Base-by-base conservation (phyloP, 257 asterid species). In the Eustoma russellianum region DNA sequence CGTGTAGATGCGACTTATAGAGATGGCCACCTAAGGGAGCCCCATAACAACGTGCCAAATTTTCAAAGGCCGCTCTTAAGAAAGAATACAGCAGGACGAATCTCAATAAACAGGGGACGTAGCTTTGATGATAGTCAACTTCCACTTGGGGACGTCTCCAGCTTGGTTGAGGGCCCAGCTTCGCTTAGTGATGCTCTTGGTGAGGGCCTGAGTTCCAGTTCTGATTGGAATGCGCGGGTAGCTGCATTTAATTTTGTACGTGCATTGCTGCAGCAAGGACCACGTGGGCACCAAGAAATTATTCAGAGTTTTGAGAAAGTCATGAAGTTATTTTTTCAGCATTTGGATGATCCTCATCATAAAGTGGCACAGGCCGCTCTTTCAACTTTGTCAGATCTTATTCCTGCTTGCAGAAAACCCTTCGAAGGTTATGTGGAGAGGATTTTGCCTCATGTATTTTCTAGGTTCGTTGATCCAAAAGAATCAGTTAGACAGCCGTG, bases 301-400 rank as follows among this genome's bases (percentile, higher is more conserved):
- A 70, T 74, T 58, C 99, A 83, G 76, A 88, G 94, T 70, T 92
- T 92, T 63, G 99, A 92, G 83, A 92, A 88, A 76, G 95, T 92
- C 70, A 92, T 92, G 97, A 92, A 92, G 78, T 76, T 92, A 55
- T 92, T 83, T 74, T 92, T 88, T 75, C 97, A 83, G 83, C 97
- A 92, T 73, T 81, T 92, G 85, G 99, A 88, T 74, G 99, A 92
- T 65, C 97, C 97, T 64, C 99, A 92, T 69, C 99, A 92, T 72
- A 92, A 92, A 73, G 99, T 92, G 66, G 99, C 99, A 46, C 99
- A 92, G 70, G 97, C 99, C 18, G 99, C 97, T 61, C 91, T 92
- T 57, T 85, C 94, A 62, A 88, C 99, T 54, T 95, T 92, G 60
- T 92, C 97, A 9, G 97, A 85, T 67, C 90, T 92, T 68, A 88